Evolutionary conservation across 345 rosid genomes (phyloP).

Genomic region (Iberis pinnata): DNA sequence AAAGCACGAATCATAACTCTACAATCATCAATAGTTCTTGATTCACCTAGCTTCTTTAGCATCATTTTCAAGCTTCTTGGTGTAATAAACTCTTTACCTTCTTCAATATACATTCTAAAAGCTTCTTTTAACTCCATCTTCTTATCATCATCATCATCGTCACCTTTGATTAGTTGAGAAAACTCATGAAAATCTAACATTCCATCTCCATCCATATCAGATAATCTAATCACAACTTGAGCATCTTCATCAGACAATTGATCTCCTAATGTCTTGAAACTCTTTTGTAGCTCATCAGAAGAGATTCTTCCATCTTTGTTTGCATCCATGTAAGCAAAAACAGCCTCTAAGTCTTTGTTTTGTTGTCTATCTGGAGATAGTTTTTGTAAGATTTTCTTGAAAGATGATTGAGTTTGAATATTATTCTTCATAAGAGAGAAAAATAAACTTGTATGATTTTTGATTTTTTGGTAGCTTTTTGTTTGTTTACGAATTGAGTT

Average conservation of each 20-base stretch:
- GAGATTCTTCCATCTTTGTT: conserved; percentile 59
- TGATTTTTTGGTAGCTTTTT: too few species aligned
- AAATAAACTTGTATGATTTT: too few species aligned
- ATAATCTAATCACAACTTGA: conserved; percentile 35
- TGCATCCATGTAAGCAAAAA: conserved; percentile 51
- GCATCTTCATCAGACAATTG: conserved; percentile 47
- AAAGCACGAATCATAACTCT: conserved; percentile 48
- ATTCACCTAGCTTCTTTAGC: conserved; percentile 48
- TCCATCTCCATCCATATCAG: conserved; percentile 63
- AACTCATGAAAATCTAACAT: conserved; percentile 51
- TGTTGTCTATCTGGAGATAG: background rate
- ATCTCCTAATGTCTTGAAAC: conserved; percentile 42
- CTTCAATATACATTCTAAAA: conserved; percentile 46
- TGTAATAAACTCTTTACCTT: conserved; percentile 51
- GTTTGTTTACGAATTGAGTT: too few species aligned
- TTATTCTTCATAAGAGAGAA: conserved; percentile 24
- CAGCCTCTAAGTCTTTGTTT: conserved; percentile 28
- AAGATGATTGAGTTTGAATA: conserved; percentile 25
- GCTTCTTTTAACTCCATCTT: conserved; percentile 40
- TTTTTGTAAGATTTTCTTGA: conserved; percentile 21
- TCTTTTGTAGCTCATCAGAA: conserved; percentile 41
- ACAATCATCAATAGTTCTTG: conserved; percentile 45
- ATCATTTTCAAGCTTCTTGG: conserved; percentile 50
- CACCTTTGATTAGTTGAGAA: conserved; percentile 38
- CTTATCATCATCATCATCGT: conserved; percentile 37